Conservation (phyloP, 2,329 filamentous ascomycete species). For the Lasiodiplodia sp. region DNA sequence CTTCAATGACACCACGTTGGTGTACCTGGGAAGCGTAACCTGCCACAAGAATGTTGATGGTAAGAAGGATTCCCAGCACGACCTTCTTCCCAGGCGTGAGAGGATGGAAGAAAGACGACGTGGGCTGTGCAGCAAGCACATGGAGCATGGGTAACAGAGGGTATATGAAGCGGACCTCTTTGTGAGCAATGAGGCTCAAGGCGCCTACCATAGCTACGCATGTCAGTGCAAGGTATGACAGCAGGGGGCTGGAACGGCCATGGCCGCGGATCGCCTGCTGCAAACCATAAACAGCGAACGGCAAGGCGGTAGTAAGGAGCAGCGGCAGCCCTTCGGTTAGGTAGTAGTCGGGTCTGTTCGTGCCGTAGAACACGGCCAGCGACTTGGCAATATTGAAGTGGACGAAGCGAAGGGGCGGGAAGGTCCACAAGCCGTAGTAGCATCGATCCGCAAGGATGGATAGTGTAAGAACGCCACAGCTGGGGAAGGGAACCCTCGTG, state of each 20-base stretch:
- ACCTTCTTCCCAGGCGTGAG: slow-evolving; percentile 55
- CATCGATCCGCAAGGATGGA: slow-evolving; percentile 74
- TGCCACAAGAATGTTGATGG: slow-evolving; percentile 73
- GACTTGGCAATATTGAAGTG: slow-evolving; percentile 90
- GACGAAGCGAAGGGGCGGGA: slow-evolving; percentile 86
- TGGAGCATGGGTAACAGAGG: slow-evolving; percentile 88
- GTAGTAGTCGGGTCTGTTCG: slow-evolving; percentile 92
- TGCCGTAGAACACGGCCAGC: slow-evolving; percentile 90
- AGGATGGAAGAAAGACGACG: slow-evolving; percentile 37
- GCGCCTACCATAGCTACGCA: slow-evolving; percentile 67
- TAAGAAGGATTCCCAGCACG: slow-evolving; percentile 42
- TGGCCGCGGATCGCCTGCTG: slow-evolving; percentile 47
- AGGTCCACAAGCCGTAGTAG: slow-evolving; percentile 86
- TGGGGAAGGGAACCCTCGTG: slow-evolving; percentile 36
- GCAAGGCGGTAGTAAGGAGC: slow-evolving; percentile 81
- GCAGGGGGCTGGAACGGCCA: not conserved
- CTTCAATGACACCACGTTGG: slow-evolving; percentile 78
- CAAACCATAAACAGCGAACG: slow-evolving; percentile 74
- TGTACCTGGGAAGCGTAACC: slow-evolving; percentile 79
- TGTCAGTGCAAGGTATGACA: slow-evolving; percentile 42
- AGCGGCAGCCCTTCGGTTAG: slow-evolving; percentile 87
- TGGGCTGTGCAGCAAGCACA: slow-evolving; percentile 70
- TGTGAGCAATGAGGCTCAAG: slow-evolving; percentile 86
- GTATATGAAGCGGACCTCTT: slow-evolving; percentile 97
- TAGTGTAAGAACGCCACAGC: slow-evolving; percentile 65